Evolutionary conservation across 495 filamentous ascomycete species (phyloP), one percentile per base, ranked within the genome.

Genomic region (Saxophila tyrrhenica): DNA sequence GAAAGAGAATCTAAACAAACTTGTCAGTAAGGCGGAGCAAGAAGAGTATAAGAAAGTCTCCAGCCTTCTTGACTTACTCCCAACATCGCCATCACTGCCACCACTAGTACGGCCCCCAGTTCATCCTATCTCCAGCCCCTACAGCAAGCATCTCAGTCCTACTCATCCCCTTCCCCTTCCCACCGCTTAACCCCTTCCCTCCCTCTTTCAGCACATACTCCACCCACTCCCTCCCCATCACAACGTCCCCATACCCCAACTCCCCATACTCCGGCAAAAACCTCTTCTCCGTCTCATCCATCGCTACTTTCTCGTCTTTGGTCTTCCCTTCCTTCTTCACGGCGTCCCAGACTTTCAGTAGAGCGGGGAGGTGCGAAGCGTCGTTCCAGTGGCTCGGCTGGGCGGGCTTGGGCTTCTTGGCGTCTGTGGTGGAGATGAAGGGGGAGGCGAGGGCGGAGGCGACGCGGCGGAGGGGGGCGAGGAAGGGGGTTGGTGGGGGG

Each of bases 311-410:
- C 41, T 3, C 19, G 8, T 44, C 41, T 8, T n/a, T 3, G 16
- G 19, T 21, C 7, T n/a, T n/a, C n/a, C n/a, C n/a, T n/a, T n/a
- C n/a, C n/a, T n/a, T n/a, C n/a, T n/a, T n/a, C n/a, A n/a, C n/a
- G n/a, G n/a, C 19, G 21, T 57, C 55, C 55, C 55, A 57, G 48
- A 42, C 24, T 25, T 17, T 25, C 2, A 52, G 16, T 3, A 57
- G 50, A 1, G 49, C 10, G 20, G 7, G 20, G 20, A 13, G 49
- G 25, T 57, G 55, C 10, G 55, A 39, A 23, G 52, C 38, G 39
- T 57, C 55, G 55, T 39, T 57, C 55, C 55, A 57, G 48, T 52
- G 24, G 32, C 13, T 52, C 11, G 55, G 55, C 19, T 3, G 3
- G 23, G 45, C 20, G 8, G 45, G 45, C 20, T 21, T 48, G 48